Conservation (phyloP, 2,329 filamentous ascomycete species). For the Atkinsonella texensis region DNA sequence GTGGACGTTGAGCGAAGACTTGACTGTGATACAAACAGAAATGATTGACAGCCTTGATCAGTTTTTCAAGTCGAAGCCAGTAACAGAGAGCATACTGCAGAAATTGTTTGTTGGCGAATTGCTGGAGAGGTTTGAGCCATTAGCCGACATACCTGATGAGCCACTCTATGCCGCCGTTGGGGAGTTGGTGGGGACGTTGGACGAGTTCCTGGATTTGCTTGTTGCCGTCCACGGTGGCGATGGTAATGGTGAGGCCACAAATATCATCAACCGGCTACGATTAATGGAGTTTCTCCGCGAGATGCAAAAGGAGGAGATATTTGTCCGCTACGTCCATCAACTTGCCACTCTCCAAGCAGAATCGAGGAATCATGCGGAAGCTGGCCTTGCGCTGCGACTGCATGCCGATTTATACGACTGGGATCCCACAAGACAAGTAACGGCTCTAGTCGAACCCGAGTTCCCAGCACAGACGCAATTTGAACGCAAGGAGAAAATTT, state of each 20-base stretch:
- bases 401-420: conserved; percentile 91
- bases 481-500: conserved; percentile 83
- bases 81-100: conserved; percentile 81
- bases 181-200: conserved; percentile 70
- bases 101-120: conserved; percentile 88
- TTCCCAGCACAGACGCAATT: conserved; percentile 79
- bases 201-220: conserved; percentile 82
- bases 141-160: conserved; percentile 56
- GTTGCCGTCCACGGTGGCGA: conserved; percentile 79
- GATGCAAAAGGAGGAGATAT: conserved; percentile 95
- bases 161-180: conserved; percentile 64
- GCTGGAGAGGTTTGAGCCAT: conserved; percentile 63
- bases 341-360: conserved; percentile 66
- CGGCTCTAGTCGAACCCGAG: conserved; percentile 58
- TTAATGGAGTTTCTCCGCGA: conserved; percentile 95
- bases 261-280: conserved; percentile 77
- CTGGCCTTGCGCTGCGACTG: conserved; percentile 75
- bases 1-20: conserved; percentile 88
- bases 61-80: conserved; percentile 77
- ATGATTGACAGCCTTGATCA: conserved; percentile 89
- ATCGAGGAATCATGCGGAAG: conserved; percentile 71
- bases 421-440: conserved; percentile 59
- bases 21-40: conserved; percentile 85
- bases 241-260: conserved; percentile 58
- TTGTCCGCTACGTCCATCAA: conserved; percentile 91